Conservation (phyloP, 805 yeast genomes). For the Ogataea salicorniae region DNA sequence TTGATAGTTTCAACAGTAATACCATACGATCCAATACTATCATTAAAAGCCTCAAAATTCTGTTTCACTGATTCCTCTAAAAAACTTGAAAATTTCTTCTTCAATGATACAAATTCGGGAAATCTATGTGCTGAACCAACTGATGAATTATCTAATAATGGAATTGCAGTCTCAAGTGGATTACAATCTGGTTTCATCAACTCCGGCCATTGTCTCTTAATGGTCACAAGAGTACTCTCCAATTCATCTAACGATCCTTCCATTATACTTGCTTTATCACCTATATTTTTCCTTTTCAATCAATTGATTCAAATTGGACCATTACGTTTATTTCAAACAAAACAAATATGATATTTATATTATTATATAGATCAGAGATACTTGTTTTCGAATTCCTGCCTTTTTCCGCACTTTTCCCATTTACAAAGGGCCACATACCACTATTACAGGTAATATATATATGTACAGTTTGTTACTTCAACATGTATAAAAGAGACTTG, state of each 20-base stretch:
- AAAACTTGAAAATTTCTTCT: conserved; percentile 49
- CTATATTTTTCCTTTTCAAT: no score
- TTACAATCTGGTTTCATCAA: conserved; percentile 54
- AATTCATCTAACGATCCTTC: conserved; percentile 17
- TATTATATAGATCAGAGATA: no score
- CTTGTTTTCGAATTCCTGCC: no score
- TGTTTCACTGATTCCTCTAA: conserved; percentile 71
- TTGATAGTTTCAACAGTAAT: conserved; percentile 58
- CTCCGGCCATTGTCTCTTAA: conserved; percentile 30
- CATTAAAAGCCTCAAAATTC: conserved; percentile 79
- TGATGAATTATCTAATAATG: conserved; percentile 78
- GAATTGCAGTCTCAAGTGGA: conserved; percentile 80
- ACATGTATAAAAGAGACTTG: no score
- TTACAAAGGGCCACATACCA: no score
- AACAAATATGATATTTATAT: no score
- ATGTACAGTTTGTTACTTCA: no score
- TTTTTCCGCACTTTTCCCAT: no score
- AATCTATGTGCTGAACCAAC: conserved; percentile 82
- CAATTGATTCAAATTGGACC: no score
- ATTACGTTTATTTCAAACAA: no score
- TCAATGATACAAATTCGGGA: conserved; percentile 59
- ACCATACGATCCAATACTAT: conserved; percentile 79
- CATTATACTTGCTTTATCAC: conserved; percentile 1
- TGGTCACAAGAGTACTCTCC: conserved; percentile 10
- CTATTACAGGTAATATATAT: no score